These are phyloP conservation scores for Athelia psychrophila DNA, from an alignment of 1,284 basidiomycete species.

Conservation along the genomic window DNA sequence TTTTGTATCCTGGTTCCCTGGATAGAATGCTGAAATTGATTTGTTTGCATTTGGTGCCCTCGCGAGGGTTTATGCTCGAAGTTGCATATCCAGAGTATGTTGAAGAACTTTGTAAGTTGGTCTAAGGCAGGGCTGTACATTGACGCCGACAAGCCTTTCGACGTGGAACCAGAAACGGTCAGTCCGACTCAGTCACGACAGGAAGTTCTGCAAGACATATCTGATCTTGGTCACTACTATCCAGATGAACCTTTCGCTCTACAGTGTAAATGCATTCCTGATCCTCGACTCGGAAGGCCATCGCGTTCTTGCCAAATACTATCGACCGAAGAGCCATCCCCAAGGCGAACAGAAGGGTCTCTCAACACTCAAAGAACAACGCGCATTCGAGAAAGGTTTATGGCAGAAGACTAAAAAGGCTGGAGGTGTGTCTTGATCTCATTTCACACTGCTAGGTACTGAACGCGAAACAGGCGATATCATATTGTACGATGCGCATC, in stretches of 20 bases:
- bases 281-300: slow-evolving; percentile 94
- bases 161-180: no score
- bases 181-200: no score
- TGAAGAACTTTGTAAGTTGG: background rate
- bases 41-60: no score
- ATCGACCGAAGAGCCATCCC: slow-evolving; percentile 70
- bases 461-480: slow-evolving; percentile 73
- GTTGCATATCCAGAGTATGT: no score
- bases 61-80: no score
- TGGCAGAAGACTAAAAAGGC: slow-evolving; percentile 95
- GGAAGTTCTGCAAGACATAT: no score
- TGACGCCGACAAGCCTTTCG: background rate
- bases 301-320: slow-evolving; percentile 95
- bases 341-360: slow-evolving; percentile 65
- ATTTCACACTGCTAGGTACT: background rate
- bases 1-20: no score
- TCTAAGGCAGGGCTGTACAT: background rate
- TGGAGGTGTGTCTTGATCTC: slow-evolving; percentile 59
- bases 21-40: no score
- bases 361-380: slow-evolving; percentile 86
- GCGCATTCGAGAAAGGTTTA: slow-evolving; percentile 92
- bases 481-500: slow-evolving; percentile 87
- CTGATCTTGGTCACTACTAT: background rate
- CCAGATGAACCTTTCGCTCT: slow-evolving; percentile 77
- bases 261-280: slow-evolving; percentile 84